Evolutionary conservation across 495 filamentous ascomycete species (phyloP).

Genomic region (Neurospora sp.): DNA sequence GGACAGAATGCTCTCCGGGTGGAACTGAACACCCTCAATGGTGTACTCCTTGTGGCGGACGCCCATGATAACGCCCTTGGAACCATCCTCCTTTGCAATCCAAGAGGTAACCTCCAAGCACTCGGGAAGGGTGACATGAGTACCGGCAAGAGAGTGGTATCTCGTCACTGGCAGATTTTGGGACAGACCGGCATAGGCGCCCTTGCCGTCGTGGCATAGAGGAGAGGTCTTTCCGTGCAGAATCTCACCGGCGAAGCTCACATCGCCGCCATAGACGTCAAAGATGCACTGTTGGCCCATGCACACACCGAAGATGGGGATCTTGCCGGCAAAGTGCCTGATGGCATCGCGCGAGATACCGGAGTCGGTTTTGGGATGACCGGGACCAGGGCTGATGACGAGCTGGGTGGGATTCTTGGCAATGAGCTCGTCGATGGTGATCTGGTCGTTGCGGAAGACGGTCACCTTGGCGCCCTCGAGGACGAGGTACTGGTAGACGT

Average conservation of each 20-base stretch:
- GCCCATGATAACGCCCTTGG: conserved; percentile 86
- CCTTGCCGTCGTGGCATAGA: conserved; percentile 77
- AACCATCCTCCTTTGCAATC: conserved; percentile 55
- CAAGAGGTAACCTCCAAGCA: conserved; percentile 88
- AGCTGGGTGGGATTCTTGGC: conserved; percentile 80
- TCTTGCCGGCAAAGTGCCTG: conserved; percentile 84
- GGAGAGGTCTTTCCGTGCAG: conserved; percentile 93
- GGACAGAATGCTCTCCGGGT: conserved; percentile 94
- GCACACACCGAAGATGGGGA: conserved; percentile 94
- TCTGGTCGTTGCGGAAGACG: conserved; percentile 86
- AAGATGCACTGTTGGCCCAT: conserved; percentile 99
- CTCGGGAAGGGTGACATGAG: conserved; percentile 75
- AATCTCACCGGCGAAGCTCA: conserved; percentile 91
- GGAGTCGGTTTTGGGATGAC: conserved; percentile 81
- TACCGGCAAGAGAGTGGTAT: conserved; percentile 95
- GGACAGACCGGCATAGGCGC: conserved; percentile 69
- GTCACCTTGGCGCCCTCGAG: conserved; percentile 85
- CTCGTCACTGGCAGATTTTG: conserved; percentile 79
- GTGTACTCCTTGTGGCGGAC: conserved; percentile 83
- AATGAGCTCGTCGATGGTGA: conserved; percentile 74
- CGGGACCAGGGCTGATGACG: conserved; percentile 89
- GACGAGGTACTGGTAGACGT: conserved; percentile 94
- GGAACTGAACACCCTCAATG: conserved; percentile 93
- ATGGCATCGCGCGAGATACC: conserved; percentile 90
- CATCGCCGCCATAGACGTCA: conserved; percentile 79